phyloP scores from a whole-genome alignment of 352 stramenopile species.

The Sclerospora graminicola region DNA sequence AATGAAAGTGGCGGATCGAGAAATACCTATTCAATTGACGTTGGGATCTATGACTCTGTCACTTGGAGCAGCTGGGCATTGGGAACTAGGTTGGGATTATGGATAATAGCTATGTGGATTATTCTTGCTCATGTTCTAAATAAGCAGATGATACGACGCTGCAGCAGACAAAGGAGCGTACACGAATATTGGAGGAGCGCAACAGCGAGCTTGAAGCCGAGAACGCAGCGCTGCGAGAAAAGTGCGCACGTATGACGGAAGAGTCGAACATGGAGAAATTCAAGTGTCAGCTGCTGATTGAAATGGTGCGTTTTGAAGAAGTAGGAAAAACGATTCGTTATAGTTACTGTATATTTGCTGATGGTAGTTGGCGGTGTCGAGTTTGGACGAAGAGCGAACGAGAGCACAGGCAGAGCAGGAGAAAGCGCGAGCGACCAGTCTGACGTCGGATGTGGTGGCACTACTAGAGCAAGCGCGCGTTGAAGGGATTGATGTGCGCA shows the following conservation, averaged over 20 bases:
- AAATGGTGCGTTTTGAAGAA: constrained; percentile 47
- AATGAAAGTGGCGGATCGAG: constrained; percentile 16
- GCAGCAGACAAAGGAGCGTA: constrained; percentile 27
- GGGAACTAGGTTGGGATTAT: constrained; percentile 46
- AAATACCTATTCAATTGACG: constrained; percentile 57
- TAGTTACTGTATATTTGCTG: background rate
- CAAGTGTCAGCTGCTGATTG: constrained; percentile 78
- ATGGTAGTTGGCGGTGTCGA: constrained; percentile 63
- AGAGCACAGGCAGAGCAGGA: constrained; percentile 49
- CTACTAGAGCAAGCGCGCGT: constrained; percentile 58
- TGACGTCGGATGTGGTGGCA: constrained; percentile 55
- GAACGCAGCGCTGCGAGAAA: constrained; percentile 49
- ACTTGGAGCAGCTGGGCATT: constrained; percentile 34
- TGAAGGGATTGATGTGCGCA: constrained; percentile 57
- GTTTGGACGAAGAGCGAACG: constrained; percentile 69
- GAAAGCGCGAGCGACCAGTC: constrained; percentile 37
- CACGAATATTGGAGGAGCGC: constrained; percentile 25
- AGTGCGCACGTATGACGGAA: constrained; percentile 47
- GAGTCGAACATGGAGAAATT: constrained; percentile 86
- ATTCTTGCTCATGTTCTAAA: too few species aligned
- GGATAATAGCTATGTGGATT: background rate
- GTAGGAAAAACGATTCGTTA: background rate
- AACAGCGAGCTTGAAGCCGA: constrained; percentile 45
- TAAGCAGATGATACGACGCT: constrained; percentile 45
- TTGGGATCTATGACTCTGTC: constrained; percentile 42